These are phyloP conservation scores for Cyanidiococcus yangmingshanensis DNA, from an alignment of 23 red algal genomes.

Conservation along the genomic window DNA sequence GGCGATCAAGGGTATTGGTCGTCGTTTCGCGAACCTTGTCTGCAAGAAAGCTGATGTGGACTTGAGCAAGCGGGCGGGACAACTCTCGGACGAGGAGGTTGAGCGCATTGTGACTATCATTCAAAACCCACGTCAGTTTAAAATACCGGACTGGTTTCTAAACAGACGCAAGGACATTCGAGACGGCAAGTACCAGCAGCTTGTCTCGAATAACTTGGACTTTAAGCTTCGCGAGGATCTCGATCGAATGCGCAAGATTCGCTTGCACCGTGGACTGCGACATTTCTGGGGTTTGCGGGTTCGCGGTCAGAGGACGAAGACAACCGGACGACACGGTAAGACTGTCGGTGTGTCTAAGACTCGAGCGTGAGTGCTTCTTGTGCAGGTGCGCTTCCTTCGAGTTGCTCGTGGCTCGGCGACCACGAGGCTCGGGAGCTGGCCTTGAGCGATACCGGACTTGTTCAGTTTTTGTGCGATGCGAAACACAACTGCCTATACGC, in stretches of 20 bases:
- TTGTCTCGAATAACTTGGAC: conserved; percentile 94
- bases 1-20: conserved; percentile 94
- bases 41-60: conserved; percentile 98
- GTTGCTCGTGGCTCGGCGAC: too few species aligned
- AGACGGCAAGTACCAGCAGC: conserved; percentile 93
- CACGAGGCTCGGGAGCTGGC: too few species aligned
- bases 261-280: conserved; percentile 84
- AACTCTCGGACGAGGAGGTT: conserved; percentile 88
- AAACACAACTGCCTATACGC: too few species aligned
- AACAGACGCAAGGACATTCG: conserved; percentile 89
- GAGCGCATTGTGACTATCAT: conserved; percentile 98
- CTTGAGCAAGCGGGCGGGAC: conserved; percentile 85
- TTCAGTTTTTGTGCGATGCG: too few species aligned
- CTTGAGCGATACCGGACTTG: too few species aligned
- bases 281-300: conserved; percentile 92
- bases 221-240: conserved; percentile 98
- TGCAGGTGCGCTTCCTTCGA: too few species aligned
- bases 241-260: conserved; percentile 91
- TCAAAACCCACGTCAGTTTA: conserved; percentile 92
- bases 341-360: conserved; percentile 96
- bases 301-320: conserved; percentile 98
- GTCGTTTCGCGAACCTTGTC: conserved; percentile 91
- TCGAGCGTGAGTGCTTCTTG: conserved; percentile 8
- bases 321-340: conserved; percentile 82
- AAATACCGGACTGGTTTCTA: conserved; percentile 98